Evolutionary conservation across 176 grass and related monocot genomes (phyloP).

Genomic region (Aegilops tauschii): DNA sequence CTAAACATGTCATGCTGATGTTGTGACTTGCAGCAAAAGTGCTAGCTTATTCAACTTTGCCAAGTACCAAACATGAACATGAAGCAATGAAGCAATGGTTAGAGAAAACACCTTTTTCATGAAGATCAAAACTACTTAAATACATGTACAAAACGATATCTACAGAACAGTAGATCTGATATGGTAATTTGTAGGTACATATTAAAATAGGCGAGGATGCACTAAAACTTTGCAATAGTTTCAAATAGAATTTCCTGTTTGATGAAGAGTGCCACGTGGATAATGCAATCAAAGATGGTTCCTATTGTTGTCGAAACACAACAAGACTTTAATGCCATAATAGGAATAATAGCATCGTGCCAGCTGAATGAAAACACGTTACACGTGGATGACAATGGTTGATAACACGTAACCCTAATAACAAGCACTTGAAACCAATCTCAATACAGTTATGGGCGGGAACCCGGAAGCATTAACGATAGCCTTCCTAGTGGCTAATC

Average conservation of each 20-base stretch:
- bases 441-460: background rate
- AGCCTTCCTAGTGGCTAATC: background rate
- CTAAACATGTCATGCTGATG: background rate
- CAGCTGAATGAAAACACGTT: background rate
- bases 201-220: background rate
- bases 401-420: background rate
- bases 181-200: background rate
- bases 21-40: background rate
- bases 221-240: background rate
- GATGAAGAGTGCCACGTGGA: background rate
- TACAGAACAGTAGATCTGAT: background rate
- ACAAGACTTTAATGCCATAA: conserved; percentile 11
- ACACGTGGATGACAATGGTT: background rate
- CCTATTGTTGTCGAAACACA: background rate
- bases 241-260: background rate
- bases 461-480: background rate
- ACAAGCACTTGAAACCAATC: background rate
- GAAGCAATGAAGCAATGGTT: conserved; percentile 1
- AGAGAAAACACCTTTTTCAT: background rate
- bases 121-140: background rate
- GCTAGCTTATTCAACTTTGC: background rate
- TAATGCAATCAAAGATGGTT: background rate
- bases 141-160: background rate
- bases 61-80: background rate
- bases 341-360: background rate